Base-by-base conservation (phyloP, 2,329 filamentous ascomycete species). In the Penicillium sp. region DNA sequence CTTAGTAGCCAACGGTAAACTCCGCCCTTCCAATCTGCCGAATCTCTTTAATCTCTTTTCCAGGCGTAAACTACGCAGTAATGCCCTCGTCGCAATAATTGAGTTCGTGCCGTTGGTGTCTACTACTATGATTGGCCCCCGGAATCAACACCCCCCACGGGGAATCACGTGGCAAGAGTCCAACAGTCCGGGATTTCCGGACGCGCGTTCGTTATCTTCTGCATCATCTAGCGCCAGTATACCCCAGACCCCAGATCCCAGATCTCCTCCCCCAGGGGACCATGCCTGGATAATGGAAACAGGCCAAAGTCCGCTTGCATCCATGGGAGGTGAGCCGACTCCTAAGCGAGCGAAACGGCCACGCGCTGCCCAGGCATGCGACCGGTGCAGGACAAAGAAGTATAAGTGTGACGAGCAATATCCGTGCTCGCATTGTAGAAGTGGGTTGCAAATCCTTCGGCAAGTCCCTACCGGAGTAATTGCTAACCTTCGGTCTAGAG, bases 361-460 rank as follows among this genome's bases (percentile, higher is more conserved):
- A n/a, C 72, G 75, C n/a, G 74, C 77, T 15, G 71, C 74, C 8
- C 73, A 74, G 49, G 77, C 77, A 2, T 79, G 77, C 58, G 75
- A 78, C 54, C 63, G 74, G 24, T 79, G 77, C 61, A 68, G 77
- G 45, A 54, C 67, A 40, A 78, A 79, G 63, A 79, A 79, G 63
- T 78, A 79, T 62, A 77, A 76, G 56, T 79, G 77, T 58, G 75
- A 78, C 55, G 77, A 78, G 55, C 62, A 65, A 23, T 73, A 70
- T 52, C 76, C 75, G 21, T 78, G 76, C 58, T 68, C 67, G 8
- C 73, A 76, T 49, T 78, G 75, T 61, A 72, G 69, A 57, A 75
- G 75, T 77, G 60, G 54, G 71, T 59, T 32, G 9, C 8, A 10
- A 15, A 13, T 3, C 2, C 9, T 15, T 21, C 17, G 10, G 20